Conservation (phyloP, 768 basidiomycete species). For the Boletus rufocinnamomeus region DNA sequence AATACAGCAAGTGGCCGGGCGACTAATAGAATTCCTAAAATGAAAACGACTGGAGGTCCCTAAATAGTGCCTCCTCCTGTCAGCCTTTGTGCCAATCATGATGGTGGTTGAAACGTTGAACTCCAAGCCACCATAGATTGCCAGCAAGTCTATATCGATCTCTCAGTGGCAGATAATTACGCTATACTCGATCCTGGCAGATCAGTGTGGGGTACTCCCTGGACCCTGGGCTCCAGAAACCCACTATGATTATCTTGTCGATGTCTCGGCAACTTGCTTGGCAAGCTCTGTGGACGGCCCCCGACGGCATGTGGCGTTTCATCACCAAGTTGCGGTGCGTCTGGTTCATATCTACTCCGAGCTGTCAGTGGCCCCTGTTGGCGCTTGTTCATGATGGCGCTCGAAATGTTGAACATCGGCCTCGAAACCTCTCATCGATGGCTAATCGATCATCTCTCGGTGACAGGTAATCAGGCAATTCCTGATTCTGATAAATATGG, state of each 20-base stretch:
- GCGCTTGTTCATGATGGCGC: not conserved
- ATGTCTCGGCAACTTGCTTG: not conserved
- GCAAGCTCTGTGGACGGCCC: not conserved
- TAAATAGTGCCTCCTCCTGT: not conserved
- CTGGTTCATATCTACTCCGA: not conserved
- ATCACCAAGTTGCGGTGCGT: not conserved
- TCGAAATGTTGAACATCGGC: no score
- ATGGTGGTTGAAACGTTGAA: not conserved
- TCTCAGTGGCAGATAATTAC: not conserved
- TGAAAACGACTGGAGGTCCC: not conserved
- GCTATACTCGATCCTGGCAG: not conserved
- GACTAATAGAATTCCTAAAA: not conserved
- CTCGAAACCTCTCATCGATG: not conserved
- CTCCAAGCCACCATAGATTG: not conserved
- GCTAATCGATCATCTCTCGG: not conserved
- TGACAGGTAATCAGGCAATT: not conserved
- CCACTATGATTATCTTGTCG: not conserved
- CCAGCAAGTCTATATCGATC: not conserved
- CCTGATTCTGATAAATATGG: not conserved
- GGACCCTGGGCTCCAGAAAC: not conserved
- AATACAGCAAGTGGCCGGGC: constrained; percentile 18
- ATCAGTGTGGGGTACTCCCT: not conserved
- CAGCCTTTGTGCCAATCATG: not conserved
- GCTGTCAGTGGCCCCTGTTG: no score
- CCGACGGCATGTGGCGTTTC: not conserved